phyloP scores from a whole-genome alignment of 192 early-diverging fungal genomes.

The Umbelopsis sp. region DNA sequence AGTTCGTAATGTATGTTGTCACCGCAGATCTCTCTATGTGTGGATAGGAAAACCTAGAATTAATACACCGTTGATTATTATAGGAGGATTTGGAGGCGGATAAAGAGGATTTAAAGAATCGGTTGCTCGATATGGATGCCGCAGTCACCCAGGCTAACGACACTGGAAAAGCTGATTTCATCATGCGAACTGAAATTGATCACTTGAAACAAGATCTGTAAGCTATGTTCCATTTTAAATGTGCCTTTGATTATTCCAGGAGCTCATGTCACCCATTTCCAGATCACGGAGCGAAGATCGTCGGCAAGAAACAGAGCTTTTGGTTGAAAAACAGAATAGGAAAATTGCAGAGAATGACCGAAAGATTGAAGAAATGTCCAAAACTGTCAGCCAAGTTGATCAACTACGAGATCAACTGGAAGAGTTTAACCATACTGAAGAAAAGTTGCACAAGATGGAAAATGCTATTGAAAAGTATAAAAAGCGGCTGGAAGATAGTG shows the following conservation, averaged over 20 bases:
- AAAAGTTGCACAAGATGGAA: slow-evolving; percentile 91
- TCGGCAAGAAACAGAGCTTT: slow-evolving; percentile 67
- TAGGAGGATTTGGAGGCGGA: slow-evolving; percentile 77
- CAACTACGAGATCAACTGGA: slow-evolving; percentile 88
- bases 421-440: slow-evolving; percentile 88
- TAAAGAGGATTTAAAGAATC: slow-evolving; percentile 68
- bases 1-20: slow-evolving; percentile 35
- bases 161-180: slow-evolving; percentile 81
- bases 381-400: slow-evolving; percentile 70
- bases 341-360: slow-evolving; percentile 70
- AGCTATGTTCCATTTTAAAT: slow-evolving; percentile 19
- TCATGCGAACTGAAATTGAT: slow-evolving; percentile 86
- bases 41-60: not conserved
- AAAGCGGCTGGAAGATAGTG: slow-evolving; percentile 89
- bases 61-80: not conserved
- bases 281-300: slow-evolving; percentile 79
- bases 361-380: slow-evolving; percentile 56
- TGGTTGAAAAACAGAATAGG: slow-evolving; percentile 59
- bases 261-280: not conserved
- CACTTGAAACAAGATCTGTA: slow-evolving; percentile 83
- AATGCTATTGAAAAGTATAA: slow-evolving; percentile 96
- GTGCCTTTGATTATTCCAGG: not conserved
- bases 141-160: slow-evolving; percentile 70
- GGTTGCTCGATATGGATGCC: slow-evolving; percentile 80
- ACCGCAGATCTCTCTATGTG: not conserved